Base-by-base conservation (phyloP, 2,329 filamentous ascomycete genomes). In the Didymella pinodella region DNA sequence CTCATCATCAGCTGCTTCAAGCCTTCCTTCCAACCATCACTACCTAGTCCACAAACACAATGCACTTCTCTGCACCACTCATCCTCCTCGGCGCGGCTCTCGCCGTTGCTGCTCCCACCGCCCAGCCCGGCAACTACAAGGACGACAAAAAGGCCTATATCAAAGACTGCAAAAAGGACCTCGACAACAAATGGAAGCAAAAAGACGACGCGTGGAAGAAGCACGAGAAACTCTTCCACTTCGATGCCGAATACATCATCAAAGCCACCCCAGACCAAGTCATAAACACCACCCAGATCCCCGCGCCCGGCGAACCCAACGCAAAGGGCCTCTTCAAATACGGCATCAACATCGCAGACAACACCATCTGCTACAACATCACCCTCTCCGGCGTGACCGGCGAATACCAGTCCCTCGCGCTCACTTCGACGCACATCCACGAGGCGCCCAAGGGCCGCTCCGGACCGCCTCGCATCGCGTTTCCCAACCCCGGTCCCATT, bases 401-500 rank as follows among this genome's bases (percentile, higher is more conserved):
- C 52, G 73, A 81, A 2, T 86, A 84, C 69, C 67, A 79, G 64
- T 85, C 83, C 7, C 76, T 79, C 0, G 84, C 84, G 43, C 65
- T 71, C 28, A 84, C 83, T 7, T 82, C 84, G 18, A 86, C 84
- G 1, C 84, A 86, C 71, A 82, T 86, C 62, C 84, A 86, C 72
- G 75, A 85, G 70, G 83, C 74, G 7, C 69, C 65, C 22, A 75
- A 72, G 55, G 83, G 83, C 61, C 74, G 71, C 48, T 66, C 79
- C 20, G 84, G 84, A 7, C 83, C 84, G 36, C 84, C 84, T 53
- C 78, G 83, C 66, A 67, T 82, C 44, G 83, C 81, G 25, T 56
- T 62, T 29, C 34, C 49, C 28, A 73, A 73, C 62, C 69, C 71
- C 8, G 59, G 83, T 81, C 7, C 81, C 65, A 3, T 44, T 3